Conservation (phyloP, 257 asterid genomes). For the Verbena officinalis region DNA sequence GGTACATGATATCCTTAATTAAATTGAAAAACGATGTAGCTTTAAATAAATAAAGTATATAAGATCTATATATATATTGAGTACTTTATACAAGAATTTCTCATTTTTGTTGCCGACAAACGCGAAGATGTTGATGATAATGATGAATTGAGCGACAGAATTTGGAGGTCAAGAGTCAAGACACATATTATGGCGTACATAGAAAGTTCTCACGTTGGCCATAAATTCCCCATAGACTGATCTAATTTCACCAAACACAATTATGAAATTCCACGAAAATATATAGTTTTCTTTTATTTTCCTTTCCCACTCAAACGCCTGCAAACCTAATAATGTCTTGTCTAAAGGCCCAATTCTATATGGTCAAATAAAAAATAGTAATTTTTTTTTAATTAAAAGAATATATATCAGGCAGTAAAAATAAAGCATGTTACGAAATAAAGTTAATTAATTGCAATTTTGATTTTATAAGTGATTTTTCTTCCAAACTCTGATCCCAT, state of each 20-base stretch:
- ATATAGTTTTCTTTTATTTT: too few relatives aligned
- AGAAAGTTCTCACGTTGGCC: conserved; percentile 22
- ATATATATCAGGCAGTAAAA: too few relatives aligned
- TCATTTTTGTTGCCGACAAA: conserved; percentile 43
- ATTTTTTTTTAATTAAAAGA: background rate
- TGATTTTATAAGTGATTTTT: too few relatives aligned
- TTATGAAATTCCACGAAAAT: conserved; percentile 15
- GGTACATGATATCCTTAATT: too few relatives aligned
- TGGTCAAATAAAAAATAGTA: background rate
- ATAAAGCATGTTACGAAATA: too few relatives aligned
- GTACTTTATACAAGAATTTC: too few relatives aligned
- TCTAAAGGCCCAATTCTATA: background rate
- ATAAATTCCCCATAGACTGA: conserved; percentile 21
- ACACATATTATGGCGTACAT: conserved; percentile 30
- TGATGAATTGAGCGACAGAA: conserved; percentile 18
- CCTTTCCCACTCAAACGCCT: background rate
- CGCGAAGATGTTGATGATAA: conserved; percentile 28
- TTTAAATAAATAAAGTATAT: too few relatives aligned
- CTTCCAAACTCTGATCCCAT: too few relatives aligned
- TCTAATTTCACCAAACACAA: conserved; percentile 33
- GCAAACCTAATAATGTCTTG: conserved; percentile 6
- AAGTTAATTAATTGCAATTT: too few relatives aligned
- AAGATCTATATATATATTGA: too few relatives aligned
- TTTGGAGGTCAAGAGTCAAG: conserved; percentile 26
- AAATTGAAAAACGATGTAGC: too few relatives aligned